phyloP scores from a whole-genome alignment of 1,284 basidiomycete genomes.

The Cutaneotrichosporon sp. region DNA sequence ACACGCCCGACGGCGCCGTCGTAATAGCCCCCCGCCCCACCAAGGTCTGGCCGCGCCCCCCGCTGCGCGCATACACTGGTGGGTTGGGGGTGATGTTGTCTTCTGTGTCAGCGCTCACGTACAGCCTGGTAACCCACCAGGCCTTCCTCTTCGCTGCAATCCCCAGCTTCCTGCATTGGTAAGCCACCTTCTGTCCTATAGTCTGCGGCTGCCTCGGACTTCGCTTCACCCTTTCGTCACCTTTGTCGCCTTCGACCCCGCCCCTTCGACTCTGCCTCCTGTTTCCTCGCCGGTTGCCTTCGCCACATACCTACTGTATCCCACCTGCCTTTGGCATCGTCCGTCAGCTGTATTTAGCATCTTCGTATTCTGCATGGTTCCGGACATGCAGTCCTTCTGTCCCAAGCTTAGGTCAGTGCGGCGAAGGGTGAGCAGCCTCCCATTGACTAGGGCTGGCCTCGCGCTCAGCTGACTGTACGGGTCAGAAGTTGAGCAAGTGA shows the following conservation, averaged over 20 bases:
- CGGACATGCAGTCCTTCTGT: neutral
- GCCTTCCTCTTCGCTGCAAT: neutral
- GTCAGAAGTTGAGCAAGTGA: too few relatives aligned
- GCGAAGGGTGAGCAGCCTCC: too few relatives aligned
- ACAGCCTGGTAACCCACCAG: neutral
- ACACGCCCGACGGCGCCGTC: neutral
- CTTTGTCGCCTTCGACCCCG: too few relatives aligned
- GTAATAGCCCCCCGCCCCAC: neutral
- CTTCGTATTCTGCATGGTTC: neutral
- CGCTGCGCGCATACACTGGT: neutral
- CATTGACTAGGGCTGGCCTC: too few relatives aligned
- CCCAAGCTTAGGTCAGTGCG: too few relatives aligned
- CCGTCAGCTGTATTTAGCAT: neutral
- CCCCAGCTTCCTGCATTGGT: too few relatives aligned
- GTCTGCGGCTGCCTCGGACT: too few relatives aligned
- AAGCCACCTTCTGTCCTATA: neutral
- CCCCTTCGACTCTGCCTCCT: neutral
- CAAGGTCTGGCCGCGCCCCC: neutral
- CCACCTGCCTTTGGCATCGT: neutral
- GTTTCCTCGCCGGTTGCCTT: too few relatives aligned
- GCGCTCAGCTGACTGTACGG: too few relatives aligned
- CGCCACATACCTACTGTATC: neutral
- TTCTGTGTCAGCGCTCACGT: neutral
- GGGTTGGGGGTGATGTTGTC: neutral
- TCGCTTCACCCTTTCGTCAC: too few relatives aligned